Evolutionary conservation across 2,329 filamentous ascomycete genomes (phyloP).

Genomic region (Ophiostoma himal-ulmi): DNA sequence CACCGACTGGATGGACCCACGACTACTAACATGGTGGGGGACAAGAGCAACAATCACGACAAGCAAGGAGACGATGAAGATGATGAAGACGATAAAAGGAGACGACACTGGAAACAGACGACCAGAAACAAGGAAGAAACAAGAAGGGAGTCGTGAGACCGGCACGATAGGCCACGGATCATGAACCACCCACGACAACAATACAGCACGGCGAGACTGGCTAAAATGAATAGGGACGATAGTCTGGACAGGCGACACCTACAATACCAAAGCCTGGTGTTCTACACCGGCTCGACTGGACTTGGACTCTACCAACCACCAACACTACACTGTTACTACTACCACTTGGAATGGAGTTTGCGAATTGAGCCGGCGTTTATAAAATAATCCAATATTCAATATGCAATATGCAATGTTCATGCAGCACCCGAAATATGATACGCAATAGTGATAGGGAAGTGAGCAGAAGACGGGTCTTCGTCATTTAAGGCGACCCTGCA

Average conservation of each 20-base stretch:
- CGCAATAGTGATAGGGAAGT: neutral
- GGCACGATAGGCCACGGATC: neutral
- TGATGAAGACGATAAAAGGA: neutral
- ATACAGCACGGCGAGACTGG: neutral
- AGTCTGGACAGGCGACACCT: neutral
- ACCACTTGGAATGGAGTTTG: neutral
- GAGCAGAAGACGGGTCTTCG: neutral
- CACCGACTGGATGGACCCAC: neutral
- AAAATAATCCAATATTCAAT: neutral
- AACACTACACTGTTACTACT: neutral
- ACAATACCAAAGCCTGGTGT: neutral
- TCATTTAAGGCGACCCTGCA: neutral
- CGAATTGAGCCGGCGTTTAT: neutral
- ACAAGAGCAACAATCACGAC: neutral
- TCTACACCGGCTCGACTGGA: neutral
- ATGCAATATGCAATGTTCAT: neutral
- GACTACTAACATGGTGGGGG: conserved; percentile 7
- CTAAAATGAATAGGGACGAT: neutral
- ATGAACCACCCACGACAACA: neutral
- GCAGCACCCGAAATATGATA: neutral
- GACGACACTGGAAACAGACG: neutral
- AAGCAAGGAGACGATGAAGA: neutral
- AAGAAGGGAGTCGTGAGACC: neutral
- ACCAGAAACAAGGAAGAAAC: neutral
- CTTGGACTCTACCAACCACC: neutral